Conservation (phyloP, 176 grass and related monocot species). For the Lolium perenne region DNA sequence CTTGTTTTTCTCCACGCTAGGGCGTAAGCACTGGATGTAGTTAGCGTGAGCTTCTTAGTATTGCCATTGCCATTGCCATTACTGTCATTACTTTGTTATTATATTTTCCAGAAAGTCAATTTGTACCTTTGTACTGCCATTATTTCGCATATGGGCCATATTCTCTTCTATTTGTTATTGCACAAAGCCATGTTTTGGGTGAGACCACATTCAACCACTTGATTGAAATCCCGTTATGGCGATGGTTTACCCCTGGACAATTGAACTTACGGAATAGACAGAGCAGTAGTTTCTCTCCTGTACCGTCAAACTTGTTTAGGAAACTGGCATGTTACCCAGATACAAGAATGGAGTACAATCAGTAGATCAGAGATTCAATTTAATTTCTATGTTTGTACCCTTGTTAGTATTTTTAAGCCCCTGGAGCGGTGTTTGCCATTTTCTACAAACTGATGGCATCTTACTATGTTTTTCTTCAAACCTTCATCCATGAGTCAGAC, state of each 20-base stretch:
- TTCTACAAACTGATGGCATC: conserved; percentile 6
- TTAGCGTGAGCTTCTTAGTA: conserved; percentile 8
- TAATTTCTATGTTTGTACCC: not conserved
- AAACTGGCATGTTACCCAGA: not conserved
- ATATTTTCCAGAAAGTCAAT: conserved; percentile 4
- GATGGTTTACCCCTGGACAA: conserved; percentile 22
- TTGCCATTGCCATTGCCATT: not conserved
- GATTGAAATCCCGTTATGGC: conserved; percentile 10
- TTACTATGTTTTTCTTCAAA: conserved; percentile 13
- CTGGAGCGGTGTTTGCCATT: not conserved
- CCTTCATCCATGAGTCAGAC: conserved; percentile 28
- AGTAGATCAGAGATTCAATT: conserved; percentile 23
- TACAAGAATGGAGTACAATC: conserved; percentile 16
- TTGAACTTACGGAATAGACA: conserved; percentile 12
- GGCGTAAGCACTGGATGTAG: conserved; percentile 13
- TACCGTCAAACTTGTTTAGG: conserved; percentile 7
- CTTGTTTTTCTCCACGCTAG: not conserved
- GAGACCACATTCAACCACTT: conserved; percentile 10
- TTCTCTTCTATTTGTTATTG: not conserved
- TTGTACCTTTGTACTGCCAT: not conserved
- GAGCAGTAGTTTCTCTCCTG: conserved; percentile 1
- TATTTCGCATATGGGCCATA: conserved; percentile 30
- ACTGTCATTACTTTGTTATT: conserved; percentile 8
- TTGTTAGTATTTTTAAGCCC: conserved; percentile 5
- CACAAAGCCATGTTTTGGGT: conserved; percentile 32